Conservation (phyloP, 129 eudicot species). For the Calendula officinalis region DNA sequence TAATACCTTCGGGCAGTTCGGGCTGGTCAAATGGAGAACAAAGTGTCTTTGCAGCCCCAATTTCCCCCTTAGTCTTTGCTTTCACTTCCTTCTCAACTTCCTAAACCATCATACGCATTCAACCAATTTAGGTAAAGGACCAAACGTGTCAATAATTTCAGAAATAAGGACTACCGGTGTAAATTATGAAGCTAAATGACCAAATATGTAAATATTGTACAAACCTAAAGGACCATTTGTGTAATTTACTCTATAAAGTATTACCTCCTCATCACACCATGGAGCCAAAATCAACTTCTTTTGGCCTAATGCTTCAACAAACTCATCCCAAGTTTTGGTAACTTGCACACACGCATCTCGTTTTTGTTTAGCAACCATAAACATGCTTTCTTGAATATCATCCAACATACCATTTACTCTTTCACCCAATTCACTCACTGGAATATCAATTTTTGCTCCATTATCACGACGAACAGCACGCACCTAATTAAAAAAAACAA, state of each 20-base stretch:
- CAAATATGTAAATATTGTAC: too few species aligned
- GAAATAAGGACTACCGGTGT: too few species aligned
- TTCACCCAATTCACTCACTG: constrained; percentile 50
- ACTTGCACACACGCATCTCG: constrained; percentile 65
- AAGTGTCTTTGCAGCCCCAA: constrained; percentile 58
- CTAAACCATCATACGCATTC: constrained; percentile 39
- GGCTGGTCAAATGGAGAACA: constrained; percentile 70
- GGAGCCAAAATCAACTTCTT: constrained; percentile 75
- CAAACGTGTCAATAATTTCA: too few species aligned
- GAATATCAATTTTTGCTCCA: constrained; percentile 46
- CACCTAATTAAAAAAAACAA: constrained; percentile 35
- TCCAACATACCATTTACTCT: constrained; percentile 46
- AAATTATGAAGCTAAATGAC: too few species aligned
- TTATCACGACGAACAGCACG: constrained; percentile 69
- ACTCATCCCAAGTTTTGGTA: constrained; percentile 69
- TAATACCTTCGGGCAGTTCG: constrained; percentile 60
- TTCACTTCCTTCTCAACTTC: constrained; percentile 74
- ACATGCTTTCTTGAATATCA: constrained; percentile 53
- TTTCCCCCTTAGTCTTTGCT: constrained; percentile 58
- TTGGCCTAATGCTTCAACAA: constrained; percentile 46
- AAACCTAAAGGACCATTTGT: too few species aligned
- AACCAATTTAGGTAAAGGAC: too few species aligned
- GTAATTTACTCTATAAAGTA: too few species aligned
- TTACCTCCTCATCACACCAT: constrained; percentile 72
- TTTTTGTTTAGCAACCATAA: constrained; percentile 58